Conservation (phyloP, 306 rosid genomes). For the Trifolium subterraneum region DNA sequence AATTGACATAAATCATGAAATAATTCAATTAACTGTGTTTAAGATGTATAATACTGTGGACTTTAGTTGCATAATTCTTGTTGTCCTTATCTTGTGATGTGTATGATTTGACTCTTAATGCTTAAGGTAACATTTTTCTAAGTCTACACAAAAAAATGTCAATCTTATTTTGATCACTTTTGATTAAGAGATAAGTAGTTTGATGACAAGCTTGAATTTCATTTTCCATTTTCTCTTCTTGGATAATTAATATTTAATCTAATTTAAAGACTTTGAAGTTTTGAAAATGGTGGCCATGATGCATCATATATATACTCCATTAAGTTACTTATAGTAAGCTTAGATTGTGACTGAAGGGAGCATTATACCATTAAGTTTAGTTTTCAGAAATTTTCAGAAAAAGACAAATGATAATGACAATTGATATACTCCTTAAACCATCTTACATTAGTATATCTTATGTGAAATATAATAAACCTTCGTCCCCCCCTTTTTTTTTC, state of each 20-base stretch:
- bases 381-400: conserved; percentile 20
- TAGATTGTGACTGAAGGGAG: conserved; percentile 34
- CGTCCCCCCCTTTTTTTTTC: too few relatives aligned
- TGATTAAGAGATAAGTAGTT: conserved; percentile 21
- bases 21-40: conserved; percentile 1
- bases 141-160: conserved; percentile 12
- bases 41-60: conserved; percentile 5
- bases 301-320: conserved; percentile 31
- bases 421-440: conserved; percentile 15
- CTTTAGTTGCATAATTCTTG: conserved; percentile 19
- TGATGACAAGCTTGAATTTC: conserved; percentile 5
- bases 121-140: conserved; percentile 45
- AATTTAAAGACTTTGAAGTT: conserved; percentile 48
- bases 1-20: conserved; percentile 18
- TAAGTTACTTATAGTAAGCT: conserved; percentile 13
- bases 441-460: not conserved
- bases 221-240: conserved; percentile 39
- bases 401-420: conserved; percentile 38
- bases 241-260: conserved; percentile 7
- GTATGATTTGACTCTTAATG: conserved; percentile 54
- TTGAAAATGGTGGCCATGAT: conserved; percentile 49
- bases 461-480: not conserved
- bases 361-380: conserved; percentile 30
- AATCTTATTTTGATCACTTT: conserved; percentile 15
- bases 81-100: conserved; percentile 35